Evolutionary conservation across 169 alveolate genomes (phyloP).

Genomic region (Babesia bovis): DNA sequence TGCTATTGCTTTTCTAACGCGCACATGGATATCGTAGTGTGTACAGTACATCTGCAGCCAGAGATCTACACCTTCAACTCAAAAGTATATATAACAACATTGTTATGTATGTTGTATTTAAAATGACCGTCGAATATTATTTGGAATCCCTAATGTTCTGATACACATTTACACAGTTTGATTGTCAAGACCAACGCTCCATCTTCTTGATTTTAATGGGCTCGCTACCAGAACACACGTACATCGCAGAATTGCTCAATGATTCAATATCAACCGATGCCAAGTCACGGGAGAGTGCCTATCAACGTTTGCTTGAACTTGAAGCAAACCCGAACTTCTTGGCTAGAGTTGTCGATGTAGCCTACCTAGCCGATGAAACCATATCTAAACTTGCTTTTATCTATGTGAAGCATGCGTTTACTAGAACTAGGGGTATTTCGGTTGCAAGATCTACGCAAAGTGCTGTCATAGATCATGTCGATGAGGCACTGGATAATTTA

Average conservation of each 20-base stretch:
- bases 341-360: slow-evolving; percentile 40
- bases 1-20: neutral
- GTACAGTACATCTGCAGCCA: slow-evolving; percentile 5
- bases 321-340: slow-evolving; percentile 46
- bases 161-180: neutral
- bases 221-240: slow-evolving; percentile 13
- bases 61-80: neutral
- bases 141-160: neutral
- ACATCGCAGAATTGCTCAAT: slow-evolving; percentile 34
- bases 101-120: neutral
- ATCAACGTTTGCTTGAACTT: slow-evolving; percentile 32
- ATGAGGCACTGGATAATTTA: slow-evolving; percentile 17
- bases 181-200: neutral
- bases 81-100: neutral
- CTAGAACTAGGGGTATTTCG: slow-evolving; percentile 13
- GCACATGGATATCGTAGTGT: slow-evolving; percentile 15
- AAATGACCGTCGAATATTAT: neutral
- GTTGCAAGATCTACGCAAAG: slow-evolving; percentile 12
- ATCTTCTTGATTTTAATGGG: slow-evolving; percentile 1
- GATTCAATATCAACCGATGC: slow-evolving; percentile 37
- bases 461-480: neutral
- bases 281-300: slow-evolving; percentile 43
- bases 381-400: slow-evolving; percentile 55
- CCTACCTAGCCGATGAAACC: slow-evolving; percentile 28
- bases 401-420: slow-evolving; percentile 32